Evolutionary conservation across 768 basidiomycete species (phyloP).

Genomic region (Kwoniella heveanensis): DNA sequence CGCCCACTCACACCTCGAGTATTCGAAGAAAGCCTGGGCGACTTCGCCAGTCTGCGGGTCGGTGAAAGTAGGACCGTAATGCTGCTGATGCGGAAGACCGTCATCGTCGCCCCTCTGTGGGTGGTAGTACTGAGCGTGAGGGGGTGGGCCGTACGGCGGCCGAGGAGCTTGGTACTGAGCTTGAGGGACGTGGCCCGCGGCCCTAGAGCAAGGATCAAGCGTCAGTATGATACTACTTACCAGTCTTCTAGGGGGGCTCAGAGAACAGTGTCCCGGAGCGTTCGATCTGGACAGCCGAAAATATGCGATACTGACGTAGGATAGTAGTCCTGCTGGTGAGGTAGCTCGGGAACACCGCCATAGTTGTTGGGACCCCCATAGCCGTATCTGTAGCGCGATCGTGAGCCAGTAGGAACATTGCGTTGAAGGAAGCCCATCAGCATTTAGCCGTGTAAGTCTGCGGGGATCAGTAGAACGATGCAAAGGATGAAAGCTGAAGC

Average conservation of each 20-base stretch:
- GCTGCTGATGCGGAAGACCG: conserved; percentile 48
- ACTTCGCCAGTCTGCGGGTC: conserved; percentile 17
- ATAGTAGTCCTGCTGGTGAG: conserved; percentile 31
- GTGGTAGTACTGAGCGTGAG: conserved; percentile 56
- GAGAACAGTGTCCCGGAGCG: too few relatives aligned
- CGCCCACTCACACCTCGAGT: conserved; percentile 68
- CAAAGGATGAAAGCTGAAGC: too few relatives aligned
- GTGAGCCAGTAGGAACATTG: too few relatives aligned
- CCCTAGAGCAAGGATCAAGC: too few relatives aligned
- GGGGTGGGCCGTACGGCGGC: conserved; percentile 58
- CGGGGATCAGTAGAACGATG: too few relatives aligned
- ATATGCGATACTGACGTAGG: conserved; percentile 30
- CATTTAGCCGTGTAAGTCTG: too few relatives aligned
- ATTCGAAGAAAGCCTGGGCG: conserved; percentile 65
- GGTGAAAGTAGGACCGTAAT: conserved; percentile 20
- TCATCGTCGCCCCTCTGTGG: conserved; percentile 41
- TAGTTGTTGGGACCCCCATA: conserved; percentile 7
- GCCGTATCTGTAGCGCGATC: conserved; percentile 3
- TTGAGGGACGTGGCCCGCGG: conserved; percentile 30
- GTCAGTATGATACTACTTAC: too few relatives aligned
- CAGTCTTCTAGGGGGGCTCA: too few relatives aligned
- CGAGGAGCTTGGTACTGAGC: conserved; percentile 24
- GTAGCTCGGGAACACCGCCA: conserved; percentile 17
- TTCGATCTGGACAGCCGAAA: too few relatives aligned
- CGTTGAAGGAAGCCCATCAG: too few relatives aligned